A percentile compares a stretch with the other conserved stretches of the same genome.
Evolutionary conservation across 2,329 filamentous ascomycete species (phyloP).

Genomic region (Aspergillus sp.): DNA sequence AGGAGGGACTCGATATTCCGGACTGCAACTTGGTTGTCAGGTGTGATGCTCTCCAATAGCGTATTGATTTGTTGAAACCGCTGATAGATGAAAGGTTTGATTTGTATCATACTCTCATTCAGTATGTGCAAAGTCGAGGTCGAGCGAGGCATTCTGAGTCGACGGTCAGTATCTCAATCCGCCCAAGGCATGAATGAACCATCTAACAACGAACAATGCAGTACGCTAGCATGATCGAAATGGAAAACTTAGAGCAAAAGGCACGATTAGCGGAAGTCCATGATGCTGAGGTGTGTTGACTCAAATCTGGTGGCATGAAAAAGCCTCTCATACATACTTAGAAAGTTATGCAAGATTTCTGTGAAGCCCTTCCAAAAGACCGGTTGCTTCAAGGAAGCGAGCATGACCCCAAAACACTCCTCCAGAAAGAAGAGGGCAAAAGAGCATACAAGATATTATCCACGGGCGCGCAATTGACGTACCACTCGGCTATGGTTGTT

Average conservation of each 20-base stretch:
- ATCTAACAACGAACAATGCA: constrained; percentile 10
- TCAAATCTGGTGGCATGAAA: neutral
- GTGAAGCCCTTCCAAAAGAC: constrained; percentile 63
- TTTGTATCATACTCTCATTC: constrained; percentile 79
- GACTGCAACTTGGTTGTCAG: constrained; percentile 58
- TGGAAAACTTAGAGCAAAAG: constrained; percentile 57
- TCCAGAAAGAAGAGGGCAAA: constrained; percentile 45
- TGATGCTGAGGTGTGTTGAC: constrained; percentile 36
- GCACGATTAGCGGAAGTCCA: constrained; percentile 47
- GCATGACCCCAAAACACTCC: constrained; percentile 48
- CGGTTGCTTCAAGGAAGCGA: constrained; percentile 57
- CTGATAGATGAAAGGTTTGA: constrained; percentile 56
- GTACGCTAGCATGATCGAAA: constrained; percentile 78
- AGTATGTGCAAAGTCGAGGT: constrained; percentile 89
- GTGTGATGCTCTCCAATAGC: constrained; percentile 10
- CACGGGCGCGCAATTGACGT: constrained; percentile 72
- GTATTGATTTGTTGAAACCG: neutral
- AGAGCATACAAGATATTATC: constrained; percentile 52
- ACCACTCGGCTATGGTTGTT: constrained; percentile 61
- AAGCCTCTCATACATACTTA: constrained; percentile 17
- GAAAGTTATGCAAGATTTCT: constrained; percentile 63
- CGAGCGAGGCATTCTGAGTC: constrained; percentile 72
- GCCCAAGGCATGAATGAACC: neutral
- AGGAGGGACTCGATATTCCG: constrained; percentile 59
- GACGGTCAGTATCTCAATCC: constrained; percentile 31